These are phyloP conservation scores for Cokeromyces recurvatus DNA, from an alignment of 371 early-diverging fungal genomes.

Conservation along the genomic window DNA sequence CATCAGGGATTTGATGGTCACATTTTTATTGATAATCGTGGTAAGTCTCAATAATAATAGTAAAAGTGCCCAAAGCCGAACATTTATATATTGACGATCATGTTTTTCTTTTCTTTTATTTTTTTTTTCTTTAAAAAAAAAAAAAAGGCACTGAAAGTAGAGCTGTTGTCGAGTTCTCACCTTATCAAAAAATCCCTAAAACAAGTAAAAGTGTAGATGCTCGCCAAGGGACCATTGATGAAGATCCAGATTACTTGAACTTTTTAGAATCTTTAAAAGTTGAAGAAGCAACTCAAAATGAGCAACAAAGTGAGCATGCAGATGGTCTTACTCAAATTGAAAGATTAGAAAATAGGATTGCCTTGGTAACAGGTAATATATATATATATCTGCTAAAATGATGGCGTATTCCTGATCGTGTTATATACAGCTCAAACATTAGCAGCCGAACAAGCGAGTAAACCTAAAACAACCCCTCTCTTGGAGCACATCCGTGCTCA, in stretches of 20 bases:
- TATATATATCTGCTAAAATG: background rate
- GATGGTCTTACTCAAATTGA: conserved; percentile 45
- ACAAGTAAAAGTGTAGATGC: conserved; percentile 60
- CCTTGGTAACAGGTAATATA: conserved; percentile 46
- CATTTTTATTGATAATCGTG: conserved; percentile 66
- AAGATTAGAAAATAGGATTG: conserved; percentile 48
- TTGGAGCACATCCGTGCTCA: conserved; percentile 75
- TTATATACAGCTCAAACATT: conserved; percentile 30
- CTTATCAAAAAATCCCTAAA: conserved; percentile 72
- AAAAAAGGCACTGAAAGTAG: conserved; percentile 59
- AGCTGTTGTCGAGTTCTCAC: conserved; percentile 79
- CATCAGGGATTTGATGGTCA: conserved; percentile 76
- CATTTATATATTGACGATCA: too few species aligned
- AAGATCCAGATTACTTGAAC: conserved; percentile 73
- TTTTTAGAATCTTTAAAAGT: conserved; percentile 67
- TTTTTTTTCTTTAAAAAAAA: background rate
- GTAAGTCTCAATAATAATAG: conserved; percentile 33
- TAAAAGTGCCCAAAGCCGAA: too few species aligned
- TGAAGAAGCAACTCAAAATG: conserved; percentile 36
- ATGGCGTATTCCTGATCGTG: background rate
- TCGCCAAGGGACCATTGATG: conserved; percentile 74
- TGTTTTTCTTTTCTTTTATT: background rate
- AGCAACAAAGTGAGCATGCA: conserved; percentile 21
- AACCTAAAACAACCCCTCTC: conserved; percentile 66
- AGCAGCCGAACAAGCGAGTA: conserved; percentile 44